A percentile compares a stretch with the other conserved stretches of the same genome.
These are phyloP conservation scores for Entoloma clypeatum DNA, from an alignment of 1,284 basidiomycete genomes.

Conservation along the genomic window DNA sequence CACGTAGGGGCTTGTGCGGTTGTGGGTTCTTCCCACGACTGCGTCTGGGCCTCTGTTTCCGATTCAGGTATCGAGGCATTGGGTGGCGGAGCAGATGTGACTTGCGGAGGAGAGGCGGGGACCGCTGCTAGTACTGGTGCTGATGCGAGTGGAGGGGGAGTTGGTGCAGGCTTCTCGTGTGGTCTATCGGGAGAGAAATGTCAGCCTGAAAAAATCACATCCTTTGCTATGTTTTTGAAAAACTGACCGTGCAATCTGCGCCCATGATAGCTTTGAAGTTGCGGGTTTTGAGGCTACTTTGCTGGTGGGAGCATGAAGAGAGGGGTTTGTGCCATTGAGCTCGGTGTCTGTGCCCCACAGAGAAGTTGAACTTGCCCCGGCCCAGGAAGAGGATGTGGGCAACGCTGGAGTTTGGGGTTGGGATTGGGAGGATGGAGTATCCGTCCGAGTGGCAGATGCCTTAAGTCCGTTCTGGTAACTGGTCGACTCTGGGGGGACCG, in stretches of 20 bases:
- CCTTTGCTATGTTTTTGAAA: slow-evolving; percentile 6
- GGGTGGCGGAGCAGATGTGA: slow-evolving; percentile 19
- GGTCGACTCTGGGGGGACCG: slow-evolving; percentile 21
- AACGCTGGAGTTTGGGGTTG: slow-evolving; percentile 25
- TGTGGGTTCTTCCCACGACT: slow-evolving; percentile 70
- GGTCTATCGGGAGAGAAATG: slow-evolving; percentile 31
- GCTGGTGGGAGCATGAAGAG: slow-evolving; percentile 19
- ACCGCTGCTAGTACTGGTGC: slow-evolving; percentile 21
- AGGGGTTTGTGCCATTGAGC: slow-evolving; percentile 32
- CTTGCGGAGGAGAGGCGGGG: slow-evolving; percentile 24
- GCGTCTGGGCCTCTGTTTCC: slow-evolving; percentile 35
- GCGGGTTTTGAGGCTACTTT: slow-evolving; percentile 51
- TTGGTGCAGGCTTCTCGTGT: slow-evolving; percentile 50
- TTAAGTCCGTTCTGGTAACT: slow-evolving; percentile 27
- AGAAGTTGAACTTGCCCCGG: slow-evolving; percentile 22
- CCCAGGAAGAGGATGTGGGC: slow-evolving; percentile 36
- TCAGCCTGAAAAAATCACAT: slow-evolving; percentile 7
- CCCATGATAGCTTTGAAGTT: slow-evolving; percentile 75
- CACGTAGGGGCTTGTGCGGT: slow-evolving; percentile 67
- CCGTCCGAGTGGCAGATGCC: slow-evolving; percentile 26
- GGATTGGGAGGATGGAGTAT: slow-evolving; percentile 25
- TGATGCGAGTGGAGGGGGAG: slow-evolving; percentile 30
- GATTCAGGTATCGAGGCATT: slow-evolving; percentile 26
- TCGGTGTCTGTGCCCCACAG: slow-evolving; percentile 33
- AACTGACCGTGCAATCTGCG: slow-evolving; percentile 69